These are phyloP conservation scores for Paecilomyces dactylethromorphus DNA, from an alignment of 2,329 filamentous ascomycete species.

Conservation along the genomic window DNA sequence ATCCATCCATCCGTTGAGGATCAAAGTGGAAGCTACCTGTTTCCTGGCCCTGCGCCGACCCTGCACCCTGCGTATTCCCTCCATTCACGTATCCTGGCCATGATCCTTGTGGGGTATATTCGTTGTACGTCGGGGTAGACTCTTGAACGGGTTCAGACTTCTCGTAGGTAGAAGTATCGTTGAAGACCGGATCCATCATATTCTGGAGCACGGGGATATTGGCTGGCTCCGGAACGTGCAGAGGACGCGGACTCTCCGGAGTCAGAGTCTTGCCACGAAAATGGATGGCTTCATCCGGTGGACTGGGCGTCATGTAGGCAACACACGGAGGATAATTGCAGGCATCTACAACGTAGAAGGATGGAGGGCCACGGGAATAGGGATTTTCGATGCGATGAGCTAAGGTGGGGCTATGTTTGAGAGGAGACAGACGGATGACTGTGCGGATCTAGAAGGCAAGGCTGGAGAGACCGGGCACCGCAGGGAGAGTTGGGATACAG, in stretches of 20 bases:
- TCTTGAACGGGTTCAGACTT: constrained; percentile 29
- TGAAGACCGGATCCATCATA: constrained; percentile 66
- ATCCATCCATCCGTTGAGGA: constrained; percentile 16
- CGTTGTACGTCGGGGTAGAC: constrained; percentile 10
- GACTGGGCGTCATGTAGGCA: constrained; percentile 50
- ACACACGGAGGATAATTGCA: constrained; percentile 23
- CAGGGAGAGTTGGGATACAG: neutral
- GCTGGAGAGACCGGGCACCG: neutral
- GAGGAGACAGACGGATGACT: constrained; percentile 2
- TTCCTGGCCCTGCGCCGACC: constrained; percentile 12
- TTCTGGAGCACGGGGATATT: constrained; percentile 65
- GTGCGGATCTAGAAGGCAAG: neutral
- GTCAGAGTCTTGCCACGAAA: constrained; percentile 60
- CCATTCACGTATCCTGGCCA: neutral
- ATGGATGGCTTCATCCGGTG: constrained; percentile 45
- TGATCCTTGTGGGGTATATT: constrained; percentile 7
- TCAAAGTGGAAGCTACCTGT: constrained; percentile 27
- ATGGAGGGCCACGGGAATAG: constrained; percentile 7
- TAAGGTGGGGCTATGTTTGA: constrained; percentile 30
- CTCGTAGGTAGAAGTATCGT: constrained; percentile 57
- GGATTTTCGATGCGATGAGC: constrained; percentile 27
- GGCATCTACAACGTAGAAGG: constrained; percentile 31
- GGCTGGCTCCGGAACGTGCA: constrained; percentile 61
- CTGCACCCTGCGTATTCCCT: constrained; percentile 1
- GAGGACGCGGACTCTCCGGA: constrained; percentile 64